phyloP scores from a whole-genome alignment of 2,329 filamentous ascomycete species.

The Ceratocystis harringtonii region DNA sequence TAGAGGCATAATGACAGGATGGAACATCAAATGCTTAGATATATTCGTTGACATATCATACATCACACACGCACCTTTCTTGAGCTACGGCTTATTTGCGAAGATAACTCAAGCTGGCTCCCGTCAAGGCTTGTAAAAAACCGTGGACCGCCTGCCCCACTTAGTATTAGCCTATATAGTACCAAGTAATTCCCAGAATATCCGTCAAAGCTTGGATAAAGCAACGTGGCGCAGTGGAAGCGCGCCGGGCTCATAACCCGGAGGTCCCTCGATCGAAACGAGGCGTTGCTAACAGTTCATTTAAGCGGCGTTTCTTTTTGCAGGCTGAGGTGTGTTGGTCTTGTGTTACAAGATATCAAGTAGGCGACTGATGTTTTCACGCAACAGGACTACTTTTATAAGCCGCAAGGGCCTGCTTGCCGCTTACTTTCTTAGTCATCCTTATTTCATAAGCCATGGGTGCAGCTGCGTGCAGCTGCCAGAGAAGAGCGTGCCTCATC shows the following conservation, averaged over 20 bases:
- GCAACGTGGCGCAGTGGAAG: constrained; percentile 18
- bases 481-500: neutral
- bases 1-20: too few species aligned
- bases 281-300: constrained; percentile 11
- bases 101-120: too few species aligned
- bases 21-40: too few species aligned
- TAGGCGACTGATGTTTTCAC: too few species aligned
- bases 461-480: neutral
- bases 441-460: too few species aligned
- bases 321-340: neutral
- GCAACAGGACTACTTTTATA: too few species aligned
- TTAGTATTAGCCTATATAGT: neutral
- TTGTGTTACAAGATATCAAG: too few species aligned
- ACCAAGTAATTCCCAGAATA: neutral
- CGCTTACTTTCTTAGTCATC: too few species aligned
- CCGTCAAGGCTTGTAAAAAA: too few species aligned
- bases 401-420: neutral
- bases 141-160: neutral
- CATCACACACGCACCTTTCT: too few species aligned
- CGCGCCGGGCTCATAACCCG: constrained; percentile 18
- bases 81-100: too few species aligned
- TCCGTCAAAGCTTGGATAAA: neutral
- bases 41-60: too few species aligned
- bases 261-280: constrained; percentile 18
- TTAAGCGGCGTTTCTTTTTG: neutral